phyloP scores from a whole-genome alignment of 2,329 filamentous ascomycete genomes.

The Pseudocercospora eumusae region DNA sequence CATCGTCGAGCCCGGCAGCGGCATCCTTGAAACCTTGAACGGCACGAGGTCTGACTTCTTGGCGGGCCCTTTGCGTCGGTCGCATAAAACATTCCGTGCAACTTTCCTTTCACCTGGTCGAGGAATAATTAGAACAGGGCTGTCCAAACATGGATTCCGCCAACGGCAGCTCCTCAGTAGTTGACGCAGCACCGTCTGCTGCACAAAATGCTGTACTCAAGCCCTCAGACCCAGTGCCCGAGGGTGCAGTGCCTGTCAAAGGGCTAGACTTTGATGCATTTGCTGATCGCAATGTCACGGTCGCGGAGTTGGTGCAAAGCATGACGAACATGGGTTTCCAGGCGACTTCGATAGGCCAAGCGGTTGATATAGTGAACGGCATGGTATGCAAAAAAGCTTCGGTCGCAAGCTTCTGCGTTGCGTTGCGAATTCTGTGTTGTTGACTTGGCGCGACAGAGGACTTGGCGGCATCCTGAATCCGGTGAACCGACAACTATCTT shows the following conservation, averaged over 20 bases:
- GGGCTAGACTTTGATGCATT: slow-evolving; percentile 91
- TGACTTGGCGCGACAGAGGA: slow-evolving; percentile 56
- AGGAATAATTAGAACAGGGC: slow-evolving; percentile 16
- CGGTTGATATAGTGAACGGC: slow-evolving; percentile 86
- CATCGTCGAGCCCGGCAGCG: not conserved
- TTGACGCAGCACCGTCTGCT: slow-evolving; percentile 46
- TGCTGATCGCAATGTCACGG: slow-evolving; percentile 73
- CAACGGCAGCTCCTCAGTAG: slow-evolving; percentile 34
- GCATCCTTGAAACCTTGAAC: not conserved
- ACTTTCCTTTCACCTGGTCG: slow-evolving; percentile 10
- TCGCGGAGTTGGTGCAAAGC: slow-evolving; percentile 76
- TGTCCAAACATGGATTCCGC: slow-evolving; percentile 26
- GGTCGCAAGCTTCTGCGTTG: slow-evolving; percentile 5
- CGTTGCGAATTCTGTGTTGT: slow-evolving; percentile 4
- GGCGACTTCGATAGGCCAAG: slow-evolving; percentile 78
- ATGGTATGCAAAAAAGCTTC: slow-evolving; percentile 67
- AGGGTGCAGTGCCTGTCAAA: slow-evolving; percentile 75
- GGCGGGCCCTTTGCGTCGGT: not conserved
- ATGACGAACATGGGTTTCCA: slow-evolving; percentile 89
- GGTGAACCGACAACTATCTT: slow-evolving; percentile 86
- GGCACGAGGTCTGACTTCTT: not conserved
- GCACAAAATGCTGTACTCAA: slow-evolving; percentile 80
- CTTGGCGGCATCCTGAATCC: slow-evolving; percentile 78
- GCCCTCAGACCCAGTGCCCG: slow-evolving; percentile 77
- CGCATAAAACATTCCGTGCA: not conserved